A percentile compares a stretch with the other conserved stretches of the same genome.
Evolutionary conservation across 176 grass and related monocot genomes (phyloP).

Genomic region (Lolium rigidum): DNA sequence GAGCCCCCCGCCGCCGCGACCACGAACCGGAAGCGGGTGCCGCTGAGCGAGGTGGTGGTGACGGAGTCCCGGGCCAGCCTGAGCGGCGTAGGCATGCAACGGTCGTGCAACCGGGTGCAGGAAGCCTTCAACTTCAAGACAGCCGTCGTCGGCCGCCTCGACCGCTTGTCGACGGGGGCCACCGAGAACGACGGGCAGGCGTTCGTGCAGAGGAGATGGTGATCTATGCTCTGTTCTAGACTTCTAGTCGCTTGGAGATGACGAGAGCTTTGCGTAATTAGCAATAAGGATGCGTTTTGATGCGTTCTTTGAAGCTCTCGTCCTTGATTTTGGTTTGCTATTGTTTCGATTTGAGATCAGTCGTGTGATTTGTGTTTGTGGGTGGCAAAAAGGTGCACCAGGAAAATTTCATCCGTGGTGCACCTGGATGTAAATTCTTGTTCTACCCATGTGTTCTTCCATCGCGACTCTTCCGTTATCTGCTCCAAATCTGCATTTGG

Average conservation of each 20-base stretch:
- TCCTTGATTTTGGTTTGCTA: background rate
- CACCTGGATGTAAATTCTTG: slow-evolving; percentile 66
- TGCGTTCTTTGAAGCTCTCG: slow-evolving; percentile 54
- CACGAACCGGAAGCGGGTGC: slow-evolving; percentile 65
- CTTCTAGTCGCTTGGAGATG: background rate
- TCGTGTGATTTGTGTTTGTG: background rate
- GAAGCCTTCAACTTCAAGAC: slow-evolving; percentile 86
- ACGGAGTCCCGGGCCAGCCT: slow-evolving; percentile 71
- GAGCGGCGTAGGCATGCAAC: slow-evolving; percentile 73
- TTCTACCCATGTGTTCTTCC: background rate
- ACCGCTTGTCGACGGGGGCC: slow-evolving; percentile 46
- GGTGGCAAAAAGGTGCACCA: slow-evolving; percentile 42
- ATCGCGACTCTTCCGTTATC: background rate
- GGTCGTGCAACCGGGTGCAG: slow-evolving; percentile 60
- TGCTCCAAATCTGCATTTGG: background rate
- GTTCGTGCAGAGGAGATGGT: slow-evolving; percentile 80
- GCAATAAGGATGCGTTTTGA: slow-evolving; percentile 58
- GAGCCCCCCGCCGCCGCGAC: slow-evolving; percentile 22
- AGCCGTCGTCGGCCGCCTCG: slow-evolving; percentile 70
- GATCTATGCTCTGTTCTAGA: background rate
- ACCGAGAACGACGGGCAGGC: slow-evolving; percentile 56
- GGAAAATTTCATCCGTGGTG: slow-evolving; percentile 40
- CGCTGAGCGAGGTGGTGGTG: slow-evolving; percentile 80
- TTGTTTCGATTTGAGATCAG: slow-evolving; percentile 32
- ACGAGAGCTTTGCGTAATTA: slow-evolving; percentile 55